phyloP scores from a whole-genome alignment of 1,284 basidiomycete genomes.

The Schizophyllum amplum region DNA sequence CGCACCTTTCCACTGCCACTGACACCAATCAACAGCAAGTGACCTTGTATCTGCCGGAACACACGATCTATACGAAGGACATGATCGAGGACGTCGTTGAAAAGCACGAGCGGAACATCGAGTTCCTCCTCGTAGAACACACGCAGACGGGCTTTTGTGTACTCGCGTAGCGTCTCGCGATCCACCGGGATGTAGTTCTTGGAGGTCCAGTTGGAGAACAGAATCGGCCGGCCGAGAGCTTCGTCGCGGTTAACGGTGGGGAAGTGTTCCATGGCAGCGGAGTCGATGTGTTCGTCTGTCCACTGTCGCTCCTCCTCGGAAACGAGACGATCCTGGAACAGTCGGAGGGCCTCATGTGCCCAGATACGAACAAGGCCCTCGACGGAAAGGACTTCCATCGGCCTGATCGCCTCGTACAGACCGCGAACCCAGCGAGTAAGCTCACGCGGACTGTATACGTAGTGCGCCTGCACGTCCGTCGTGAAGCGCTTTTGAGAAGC shows the following conservation, averaged over 20 bases:
- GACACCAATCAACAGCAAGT: constrained; percentile 93
- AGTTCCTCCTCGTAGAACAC: constrained; percentile 98
- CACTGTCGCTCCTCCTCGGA: constrained; percentile 85
- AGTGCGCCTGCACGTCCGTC: constrained; percentile 94
- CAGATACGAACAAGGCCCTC: constrained; percentile 96
- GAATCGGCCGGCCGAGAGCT: constrained; percentile 81
- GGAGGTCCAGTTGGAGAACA: constrained; percentile 99
- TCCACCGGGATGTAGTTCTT: constrained; percentile 95
- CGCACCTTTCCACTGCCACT: constrained; percentile 94
- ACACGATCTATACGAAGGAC: constrained; percentile 97
- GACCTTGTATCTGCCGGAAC: constrained; percentile 97
- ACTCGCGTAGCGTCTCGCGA: constrained; percentile 88
- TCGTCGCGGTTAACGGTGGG: constrained; percentile 84
- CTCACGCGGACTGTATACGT: constrained; percentile 98
- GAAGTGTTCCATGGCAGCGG: constrained; percentile 84
- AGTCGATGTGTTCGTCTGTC: constrained; percentile 92
- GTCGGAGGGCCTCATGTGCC: constrained; percentile 95
- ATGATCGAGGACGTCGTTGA: constrained; percentile 97
- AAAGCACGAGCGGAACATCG: constrained; percentile 96
- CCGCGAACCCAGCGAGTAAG: constrained; percentile 97
- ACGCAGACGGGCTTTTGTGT: constrained; percentile 91
- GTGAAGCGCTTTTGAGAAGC: constrained; percentile 94
- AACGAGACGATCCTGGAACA: constrained; percentile 97
- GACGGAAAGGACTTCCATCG: constrained; percentile 83
- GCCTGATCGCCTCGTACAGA: constrained; percentile 93